Evolutionary conservation across 2,329 filamentous ascomycete genomes (phyloP).

Genomic region (Catunica adiposa): DNA sequence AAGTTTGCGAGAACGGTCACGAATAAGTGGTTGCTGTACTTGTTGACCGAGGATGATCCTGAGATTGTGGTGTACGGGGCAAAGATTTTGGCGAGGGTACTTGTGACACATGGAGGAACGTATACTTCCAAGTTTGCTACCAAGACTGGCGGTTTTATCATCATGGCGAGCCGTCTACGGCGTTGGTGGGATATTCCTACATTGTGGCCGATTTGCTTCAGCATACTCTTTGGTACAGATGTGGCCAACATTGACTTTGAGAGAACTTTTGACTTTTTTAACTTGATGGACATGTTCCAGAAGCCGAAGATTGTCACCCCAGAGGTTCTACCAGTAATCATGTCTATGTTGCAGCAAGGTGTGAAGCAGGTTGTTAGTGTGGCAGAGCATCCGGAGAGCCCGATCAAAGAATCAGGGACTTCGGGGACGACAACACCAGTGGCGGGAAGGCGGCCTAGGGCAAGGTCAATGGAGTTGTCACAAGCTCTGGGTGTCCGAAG

Average conservation of each 20-base stretch:
- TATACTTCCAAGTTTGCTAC: slow-evolving; percentile 72
- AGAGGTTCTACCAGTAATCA: slow-evolving; percentile 64
- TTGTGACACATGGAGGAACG: slow-evolving; percentile 63
- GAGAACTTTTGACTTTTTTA: slow-evolving; percentile 55
- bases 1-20: slow-evolving; percentile 91
- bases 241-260: slow-evolving; percentile 59
- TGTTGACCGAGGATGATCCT: slow-evolving; percentile 72
- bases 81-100: slow-evolving; percentile 67
- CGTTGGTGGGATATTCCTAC: slow-evolving; percentile 77
- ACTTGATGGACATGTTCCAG: slow-evolving; percentile 57
- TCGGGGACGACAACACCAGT: not conserved
- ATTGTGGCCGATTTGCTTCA: slow-evolving; percentile 77
- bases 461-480: slow-evolving; percentile 50
- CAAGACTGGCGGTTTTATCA: slow-evolving; percentile 74
- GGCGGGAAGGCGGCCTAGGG: slow-evolving; percentile 25
- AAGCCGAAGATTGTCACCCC: slow-evolving; percentile 53
- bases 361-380: slow-evolving; percentile 52
- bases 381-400: slow-evolving; percentile 43
- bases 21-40: slow-evolving; percentile 89
- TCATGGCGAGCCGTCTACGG: slow-evolving; percentile 68
- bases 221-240: slow-evolving; percentile 73
- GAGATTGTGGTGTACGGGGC: slow-evolving; percentile 66
- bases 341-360: slow-evolving; percentile 73
- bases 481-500: slow-evolving; percentile 39
- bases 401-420: slow-evolving; percentile 17